phyloP scores from a whole-genome alignment of 1,284 basidiomycete species.

The Fereydounia khargensis region DNA sequence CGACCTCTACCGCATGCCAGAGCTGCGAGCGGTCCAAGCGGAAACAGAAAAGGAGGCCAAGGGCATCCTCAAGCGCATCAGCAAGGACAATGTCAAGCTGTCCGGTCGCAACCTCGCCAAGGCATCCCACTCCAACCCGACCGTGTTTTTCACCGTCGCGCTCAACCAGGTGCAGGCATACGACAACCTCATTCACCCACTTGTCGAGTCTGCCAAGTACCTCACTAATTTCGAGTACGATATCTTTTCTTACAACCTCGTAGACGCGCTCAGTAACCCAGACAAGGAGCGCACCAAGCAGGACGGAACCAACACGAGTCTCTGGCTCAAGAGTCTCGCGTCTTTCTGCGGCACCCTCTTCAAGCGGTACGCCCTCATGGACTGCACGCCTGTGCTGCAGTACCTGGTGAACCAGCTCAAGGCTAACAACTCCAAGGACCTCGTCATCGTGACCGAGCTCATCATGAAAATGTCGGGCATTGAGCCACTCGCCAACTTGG shows the following conservation, averaged over 20 bases:
- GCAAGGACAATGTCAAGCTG: conserved; percentile 71
- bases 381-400: conserved; percentile 78
- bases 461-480: conserved; percentile 95
- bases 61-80: conserved; percentile 52
- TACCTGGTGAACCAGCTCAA: conserved; percentile 85
- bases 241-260: conserved; percentile 80
- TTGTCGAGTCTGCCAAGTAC: conserved; percentile 86
- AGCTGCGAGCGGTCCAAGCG: conserved; percentile 59
- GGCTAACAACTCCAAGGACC: conserved; percentile 72
- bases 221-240: conserved; percentile 90
- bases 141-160: conserved; percentile 82
- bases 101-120: conserved; percentile 87
- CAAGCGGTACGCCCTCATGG: conserved; percentile 71
- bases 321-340: conserved; percentile 84
- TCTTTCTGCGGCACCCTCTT: conserved; percentile 91
- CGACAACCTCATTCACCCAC: conserved; percentile 85
- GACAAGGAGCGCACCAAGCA: conserved; percentile 81
- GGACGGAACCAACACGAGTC: conserved; percentile 84
- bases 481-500: conserved; percentile 66
- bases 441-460: conserved; percentile 85
- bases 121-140: conserved; percentile 87
- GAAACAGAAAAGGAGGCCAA: conserved; percentile 63
- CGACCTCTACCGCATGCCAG: conserved; percentile 61
- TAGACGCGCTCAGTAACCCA: conserved; percentile 80
- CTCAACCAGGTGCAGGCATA: conserved; percentile 95